Conservation (phyloP, 495 filamentous ascomycete species). For the Aspergillus cavernicola region DNA sequence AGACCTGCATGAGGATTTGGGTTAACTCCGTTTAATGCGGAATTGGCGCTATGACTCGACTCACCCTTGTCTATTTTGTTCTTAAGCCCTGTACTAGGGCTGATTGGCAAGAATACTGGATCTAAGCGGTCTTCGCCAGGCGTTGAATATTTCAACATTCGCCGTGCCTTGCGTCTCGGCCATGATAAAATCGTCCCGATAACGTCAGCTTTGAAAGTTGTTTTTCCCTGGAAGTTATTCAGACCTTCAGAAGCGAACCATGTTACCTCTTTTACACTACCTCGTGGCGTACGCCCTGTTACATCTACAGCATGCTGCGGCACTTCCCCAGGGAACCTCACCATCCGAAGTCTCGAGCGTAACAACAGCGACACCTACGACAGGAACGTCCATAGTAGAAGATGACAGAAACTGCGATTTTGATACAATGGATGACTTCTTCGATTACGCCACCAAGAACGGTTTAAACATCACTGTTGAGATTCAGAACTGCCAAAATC, state of each 20-base stretch:
- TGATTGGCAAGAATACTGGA: no score
- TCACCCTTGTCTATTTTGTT: no score
- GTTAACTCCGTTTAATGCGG: no score
- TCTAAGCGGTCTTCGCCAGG: no score
- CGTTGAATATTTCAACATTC: no score
- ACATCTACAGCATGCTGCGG: background rate
- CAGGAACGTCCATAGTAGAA: background rate
- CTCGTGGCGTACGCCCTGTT: slow-evolving; percentile 3
- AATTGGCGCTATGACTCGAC: no score
- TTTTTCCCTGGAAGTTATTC: background rate
- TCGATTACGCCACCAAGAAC: slow-evolving; percentile 7
- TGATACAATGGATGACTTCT: slow-evolving; percentile 4
- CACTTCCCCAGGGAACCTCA: slow-evolving; percentile 1
- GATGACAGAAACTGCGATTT: slow-evolving; percentile 3
- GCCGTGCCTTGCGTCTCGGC: no score
- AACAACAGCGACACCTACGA: background rate
- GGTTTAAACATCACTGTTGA: slow-evolving; percentile 7
- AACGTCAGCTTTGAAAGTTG: no score
- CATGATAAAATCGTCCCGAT: no score
- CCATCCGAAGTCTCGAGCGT: background rate
- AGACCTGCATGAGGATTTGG: background rate
- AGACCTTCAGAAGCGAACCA: background rate
- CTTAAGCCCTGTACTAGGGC: no score
- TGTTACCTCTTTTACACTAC: background rate
- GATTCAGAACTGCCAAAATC: slow-evolving; percentile 11